These are phyloP conservation scores for Colletotrichum lentis DNA, from an alignment of 2,329 filamentous ascomycete genomes.

Conservation along the genomic window DNA sequence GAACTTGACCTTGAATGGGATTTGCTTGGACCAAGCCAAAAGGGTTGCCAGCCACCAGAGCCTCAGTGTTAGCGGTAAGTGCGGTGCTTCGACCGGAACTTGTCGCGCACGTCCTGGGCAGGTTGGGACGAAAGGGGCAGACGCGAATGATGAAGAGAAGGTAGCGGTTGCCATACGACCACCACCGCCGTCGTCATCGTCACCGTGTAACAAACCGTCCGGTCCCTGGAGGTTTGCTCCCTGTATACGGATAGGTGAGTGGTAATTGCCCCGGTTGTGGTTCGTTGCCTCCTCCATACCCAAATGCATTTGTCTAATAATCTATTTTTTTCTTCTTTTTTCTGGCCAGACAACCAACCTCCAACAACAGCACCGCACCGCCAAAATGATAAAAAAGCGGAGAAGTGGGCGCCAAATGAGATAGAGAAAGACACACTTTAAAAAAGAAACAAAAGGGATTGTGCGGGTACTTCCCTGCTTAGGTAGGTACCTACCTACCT, in stretches of 20 bases:
- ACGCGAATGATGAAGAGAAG: not conserved
- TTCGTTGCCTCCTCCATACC: not conserved
- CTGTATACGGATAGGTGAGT: too few species aligned
- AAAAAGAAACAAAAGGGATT: too few species aligned
- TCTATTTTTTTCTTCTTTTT: too few species aligned
- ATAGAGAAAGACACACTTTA: too few species aligned
- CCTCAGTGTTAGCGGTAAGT: conserved; percentile 4
- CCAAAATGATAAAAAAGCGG: not conserved
- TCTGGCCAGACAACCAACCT: not conserved
- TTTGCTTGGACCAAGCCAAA: conserved; percentile 4
- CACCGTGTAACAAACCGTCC: too few species aligned
- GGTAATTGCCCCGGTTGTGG: too few species aligned
- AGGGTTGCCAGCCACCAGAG: not conserved
- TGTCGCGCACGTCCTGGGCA: conserved; percentile 4
- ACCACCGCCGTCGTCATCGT: not conserved
- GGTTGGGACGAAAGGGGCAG: not conserved
- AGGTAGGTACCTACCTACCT: not conserved
- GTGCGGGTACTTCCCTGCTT: too few species aligned
- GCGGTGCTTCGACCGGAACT: not conserved
- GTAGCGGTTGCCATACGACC: not conserved
- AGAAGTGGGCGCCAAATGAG: too few species aligned
- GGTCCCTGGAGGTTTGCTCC: not conserved
- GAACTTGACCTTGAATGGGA: not conserved
- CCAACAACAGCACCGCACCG: not conserved
- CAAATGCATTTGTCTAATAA: too few species aligned